A percentile compares a stretch with the other conserved stretches of the same genome.
phyloP scores from a whole-genome alignment of 2,329 filamentous ascomycete species.

The Ambrosiella beaveri region DNA sequence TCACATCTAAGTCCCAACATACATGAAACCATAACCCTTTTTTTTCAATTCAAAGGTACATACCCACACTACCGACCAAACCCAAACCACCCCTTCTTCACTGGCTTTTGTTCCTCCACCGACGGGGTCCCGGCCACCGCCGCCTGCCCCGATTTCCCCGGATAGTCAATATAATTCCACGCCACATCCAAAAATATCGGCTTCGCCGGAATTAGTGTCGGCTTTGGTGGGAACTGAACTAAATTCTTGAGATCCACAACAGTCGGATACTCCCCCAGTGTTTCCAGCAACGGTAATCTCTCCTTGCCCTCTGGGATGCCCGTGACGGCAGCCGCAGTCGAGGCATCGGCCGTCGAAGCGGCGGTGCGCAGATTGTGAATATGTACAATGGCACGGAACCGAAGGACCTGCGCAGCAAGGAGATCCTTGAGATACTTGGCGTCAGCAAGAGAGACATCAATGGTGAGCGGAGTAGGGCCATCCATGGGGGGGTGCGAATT shows the following conservation, averaged over 20 bases:
- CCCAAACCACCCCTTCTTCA: constrained; percentile 63
- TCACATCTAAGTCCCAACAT: background rate
- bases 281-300: constrained; percentile 48
- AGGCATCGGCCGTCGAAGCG: constrained; percentile 26
- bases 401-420: constrained; percentile 56
- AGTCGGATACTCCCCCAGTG: constrained; percentile 56
- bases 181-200: constrained; percentile 91
- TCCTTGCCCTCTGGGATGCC: background rate
- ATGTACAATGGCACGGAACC: constrained; percentile 72
- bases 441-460: constrained; percentile 47
- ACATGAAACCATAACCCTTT: background rate
- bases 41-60: background rate
- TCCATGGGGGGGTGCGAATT: constrained; percentile 18
- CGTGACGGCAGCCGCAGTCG: constrained; percentile 13
- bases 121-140: constrained; percentile 17
- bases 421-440: constrained; percentile 40
- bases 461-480: constrained; percentile 37
- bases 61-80: constrained; percentile 35
- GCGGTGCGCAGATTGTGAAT: constrained; percentile 47
- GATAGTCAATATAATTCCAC: constrained; percentile 95
- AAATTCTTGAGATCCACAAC: constrained; percentile 61
- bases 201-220: constrained; percentile 76
- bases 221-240: constrained; percentile 64
- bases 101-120: constrained; percentile 25
- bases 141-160: constrained; percentile 32